These are phyloP conservation scores for Clathrus columnatus DNA, from an alignment of 768 basidiomycete genomes.

Conservation along the genomic window DNA sequence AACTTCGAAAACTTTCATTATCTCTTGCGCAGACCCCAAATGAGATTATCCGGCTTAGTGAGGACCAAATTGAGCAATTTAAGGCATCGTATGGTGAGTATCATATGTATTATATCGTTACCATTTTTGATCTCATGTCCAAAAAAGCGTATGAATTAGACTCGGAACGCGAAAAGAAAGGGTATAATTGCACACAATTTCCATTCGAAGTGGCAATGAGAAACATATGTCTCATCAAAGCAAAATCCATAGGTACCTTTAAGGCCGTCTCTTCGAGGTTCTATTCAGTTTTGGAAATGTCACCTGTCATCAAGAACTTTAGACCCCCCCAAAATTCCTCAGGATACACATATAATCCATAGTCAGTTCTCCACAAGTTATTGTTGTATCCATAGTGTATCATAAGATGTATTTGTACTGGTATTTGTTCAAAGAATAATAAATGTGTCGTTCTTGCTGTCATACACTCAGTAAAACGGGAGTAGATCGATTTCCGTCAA, in stretches of 20 bases:
- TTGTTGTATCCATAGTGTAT: background rate
- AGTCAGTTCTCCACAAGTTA: background rate
- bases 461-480: too few relatives aligned
- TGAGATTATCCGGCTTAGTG: background rate
- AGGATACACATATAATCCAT: background rate
- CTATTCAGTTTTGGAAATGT: conserved; percentile 31
- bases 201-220: conserved; percentile 50
- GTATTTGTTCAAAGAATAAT: too few relatives aligned
- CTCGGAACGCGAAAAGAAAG: background rate
- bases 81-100: conserved; percentile 6
- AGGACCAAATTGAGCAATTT: background rate
- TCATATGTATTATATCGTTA: background rate
- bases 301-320: background rate
- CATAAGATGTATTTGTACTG: background rate
- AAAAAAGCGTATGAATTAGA: background rate
- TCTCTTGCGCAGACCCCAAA: conserved; percentile 30
- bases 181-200: conserved; percentile 20
- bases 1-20: conserved; percentile 34
- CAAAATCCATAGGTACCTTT: conserved; percentile 29
- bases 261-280: conserved; percentile 36
- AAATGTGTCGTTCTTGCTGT: too few relatives aligned
- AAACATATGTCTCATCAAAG: conserved; percentile 45
- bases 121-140: background rate
- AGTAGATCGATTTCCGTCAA: too few relatives aligned
- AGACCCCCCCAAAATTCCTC: background rate